phyloP scores from a whole-genome alignment of 75 land plant genomes.

The Sequoia sempervirens region DNA sequence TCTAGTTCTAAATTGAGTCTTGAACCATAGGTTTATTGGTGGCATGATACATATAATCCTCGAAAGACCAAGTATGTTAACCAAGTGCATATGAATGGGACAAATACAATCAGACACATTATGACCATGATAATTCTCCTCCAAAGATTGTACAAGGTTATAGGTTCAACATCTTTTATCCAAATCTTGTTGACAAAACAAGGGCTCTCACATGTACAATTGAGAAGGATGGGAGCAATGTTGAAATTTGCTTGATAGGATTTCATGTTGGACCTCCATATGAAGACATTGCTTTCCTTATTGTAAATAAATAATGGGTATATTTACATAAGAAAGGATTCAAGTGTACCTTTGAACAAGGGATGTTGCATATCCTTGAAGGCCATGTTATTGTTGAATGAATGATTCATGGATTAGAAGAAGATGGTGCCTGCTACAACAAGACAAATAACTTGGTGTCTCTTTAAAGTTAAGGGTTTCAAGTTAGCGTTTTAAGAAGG shows the following conservation, averaged over 20 bases:
- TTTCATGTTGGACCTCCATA: conserved; percentile 99
- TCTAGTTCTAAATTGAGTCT: conserved; percentile 89
- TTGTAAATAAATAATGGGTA: too few species aligned
- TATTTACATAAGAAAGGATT: too few species aligned
- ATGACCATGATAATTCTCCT: conserved; percentile 99
- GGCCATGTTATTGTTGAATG: too few species aligned
- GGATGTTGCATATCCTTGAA: too few species aligned
- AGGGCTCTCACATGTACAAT: conserved; percentile 85
- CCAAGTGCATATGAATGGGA: conserved; percentile 99
- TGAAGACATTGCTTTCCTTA: conserved; percentile 66
- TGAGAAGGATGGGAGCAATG: conserved; percentile 84
- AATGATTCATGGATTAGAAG: too few species aligned
- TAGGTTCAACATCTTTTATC: conserved; percentile 98
- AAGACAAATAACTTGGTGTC: too few species aligned
- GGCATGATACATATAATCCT: conserved; percentile 99
- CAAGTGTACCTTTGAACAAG: too few species aligned
- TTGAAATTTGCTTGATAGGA: conserved; percentile 87
- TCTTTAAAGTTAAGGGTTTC: too few species aligned
- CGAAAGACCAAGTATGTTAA: conserved; percentile 98
- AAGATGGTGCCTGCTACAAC: too few species aligned
- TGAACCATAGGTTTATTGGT: conserved; percentile 98
- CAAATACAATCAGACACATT: conserved; percentile 98
- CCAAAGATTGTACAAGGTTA: conserved; percentile 99
- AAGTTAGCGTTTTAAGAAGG: too few species aligned
- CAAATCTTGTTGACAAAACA: conserved; percentile 91